Evolutionary conservation across 2,329 filamentous ascomycete genomes (phyloP).

Genomic region (Lachnellula arida): DNA sequence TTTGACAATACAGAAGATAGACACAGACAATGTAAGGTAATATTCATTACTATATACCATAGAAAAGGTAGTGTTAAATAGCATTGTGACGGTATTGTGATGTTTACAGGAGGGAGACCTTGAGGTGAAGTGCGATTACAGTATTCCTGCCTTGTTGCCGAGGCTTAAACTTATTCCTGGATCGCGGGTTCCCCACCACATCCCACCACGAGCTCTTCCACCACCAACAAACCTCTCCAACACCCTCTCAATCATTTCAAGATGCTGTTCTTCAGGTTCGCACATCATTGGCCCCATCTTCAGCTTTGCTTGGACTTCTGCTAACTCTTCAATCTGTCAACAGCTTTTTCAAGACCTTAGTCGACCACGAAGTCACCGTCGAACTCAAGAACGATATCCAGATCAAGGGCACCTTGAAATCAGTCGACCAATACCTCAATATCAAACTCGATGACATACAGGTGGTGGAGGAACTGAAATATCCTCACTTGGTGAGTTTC

Average conservation of each 20-base stretch:
- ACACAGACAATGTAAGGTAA: no score
- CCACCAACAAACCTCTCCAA: neutral
- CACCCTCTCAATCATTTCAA: slow-evolving; percentile 17
- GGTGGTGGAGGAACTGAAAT: slow-evolving; percentile 89
- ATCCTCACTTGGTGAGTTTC: slow-evolving; percentile 74
- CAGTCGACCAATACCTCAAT: slow-evolving; percentile 97
- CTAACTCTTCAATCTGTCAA: slow-evolving; percentile 3
- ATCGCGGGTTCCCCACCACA: neutral
- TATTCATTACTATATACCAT: no score
- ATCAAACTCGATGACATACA: slow-evolving; percentile 97
- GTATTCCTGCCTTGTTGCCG: no score
- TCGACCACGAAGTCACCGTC: slow-evolving; percentile 94
- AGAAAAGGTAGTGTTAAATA: no score
- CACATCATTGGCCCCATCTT: neutral
- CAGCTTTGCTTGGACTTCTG: neutral
- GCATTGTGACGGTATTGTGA: no score
- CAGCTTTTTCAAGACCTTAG: slow-evolving; percentile 98
- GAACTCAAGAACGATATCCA: slow-evolving; percentile 99
- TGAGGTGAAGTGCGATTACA: no score
- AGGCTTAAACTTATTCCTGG: neutral
- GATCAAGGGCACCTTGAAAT: slow-evolving; percentile 92
- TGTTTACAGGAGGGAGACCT: no score
- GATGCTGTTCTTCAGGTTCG: slow-evolving; percentile 38
- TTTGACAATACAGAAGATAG: no score
- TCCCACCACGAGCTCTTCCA: neutral